Conservation (phyloP, 257 asterid genomes). For the Capsicum chinense region DNA sequence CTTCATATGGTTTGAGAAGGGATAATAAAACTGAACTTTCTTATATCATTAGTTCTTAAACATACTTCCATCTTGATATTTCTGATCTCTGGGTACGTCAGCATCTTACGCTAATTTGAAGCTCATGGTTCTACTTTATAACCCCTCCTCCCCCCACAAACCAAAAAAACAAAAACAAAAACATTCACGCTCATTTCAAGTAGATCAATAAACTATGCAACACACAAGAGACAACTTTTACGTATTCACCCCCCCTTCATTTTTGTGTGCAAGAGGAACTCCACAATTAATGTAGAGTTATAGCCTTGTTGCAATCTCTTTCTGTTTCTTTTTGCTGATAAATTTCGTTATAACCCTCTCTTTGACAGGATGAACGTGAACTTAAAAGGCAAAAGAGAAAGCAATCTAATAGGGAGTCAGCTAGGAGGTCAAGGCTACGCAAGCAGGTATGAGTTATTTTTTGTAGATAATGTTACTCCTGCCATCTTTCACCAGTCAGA, state of each 20-base stretch:
- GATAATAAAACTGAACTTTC: too few species aligned
- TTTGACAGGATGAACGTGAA: conserved; percentile 87
- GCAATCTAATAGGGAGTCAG: conserved; percentile 98
- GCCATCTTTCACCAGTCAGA: neutral
- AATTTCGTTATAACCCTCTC: conserved; percentile 27
- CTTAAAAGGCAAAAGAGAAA: conserved; percentile 90
- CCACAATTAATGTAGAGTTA: conserved; percentile 1
- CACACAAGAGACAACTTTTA: neutral
- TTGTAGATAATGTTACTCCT: conserved; percentile 5
- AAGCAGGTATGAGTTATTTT: conserved; percentile 66
- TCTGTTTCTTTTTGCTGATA: conserved; percentile 19
- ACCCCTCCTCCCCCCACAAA: neutral
- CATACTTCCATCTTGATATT: conserved; percentile 13
- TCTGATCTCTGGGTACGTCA: neutral
- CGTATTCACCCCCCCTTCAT: neutral
- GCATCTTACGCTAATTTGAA: neutral
- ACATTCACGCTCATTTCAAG: neutral
- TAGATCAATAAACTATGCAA: neutral
- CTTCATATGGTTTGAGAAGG: neutral
- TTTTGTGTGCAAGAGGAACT: conserved; percentile 22
- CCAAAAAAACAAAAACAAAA: neutral
- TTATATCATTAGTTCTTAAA: neutral
- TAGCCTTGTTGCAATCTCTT: neutral
- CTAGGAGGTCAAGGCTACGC: conserved; percentile 94
- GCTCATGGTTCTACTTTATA: neutral